Base-by-base conservation (phyloP, 441 rosid genomes). In the Mallotus repandus region DNA sequence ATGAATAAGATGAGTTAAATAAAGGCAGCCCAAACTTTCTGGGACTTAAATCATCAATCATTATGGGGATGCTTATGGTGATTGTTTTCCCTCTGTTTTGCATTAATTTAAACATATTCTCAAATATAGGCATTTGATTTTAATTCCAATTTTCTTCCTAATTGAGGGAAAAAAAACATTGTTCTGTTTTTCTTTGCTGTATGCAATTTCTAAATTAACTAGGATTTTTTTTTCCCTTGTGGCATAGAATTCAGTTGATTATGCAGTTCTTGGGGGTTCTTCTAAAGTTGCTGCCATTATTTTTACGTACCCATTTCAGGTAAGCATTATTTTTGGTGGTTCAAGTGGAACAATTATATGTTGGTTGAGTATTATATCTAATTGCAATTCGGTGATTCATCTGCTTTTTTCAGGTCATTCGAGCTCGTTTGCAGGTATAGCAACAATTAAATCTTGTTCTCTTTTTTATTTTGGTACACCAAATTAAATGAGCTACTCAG, bases 221-320 rank as follows among this genome's bases (percentile, higher is more conserved):
- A 48, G 57, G 57, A 54, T 69, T 15, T 59, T 57, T 77, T 53
- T 74, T 35, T 35, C 3, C 7, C 7, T 45, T 45, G 7, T 45
- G 10, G 18, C 21, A 21, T 83, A 95, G 98, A 95, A 88, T 78
- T 93, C 98, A 46, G 86, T 74, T 56, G 97, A 95, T 81, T 93
- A 87, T 84, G 99, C 98, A 61, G 68, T 88, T 21, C 95, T 95
- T 62, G 99, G 98, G 35, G 97, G 91, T 8, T 84, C 93, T 57
- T 90, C 99, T 55, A 95, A 93, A 89, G 74, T 93, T 61, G 92
- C 91, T 59, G 97, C 99, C 69, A 91, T 91, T 77, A 87, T 91
- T 70, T 45, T 93, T 64, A 91, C 98, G 49, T 93, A 91, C 82
- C 98, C 98, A 60, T 86, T 91, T 84, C 99, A 93, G 88, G 97